Percentiles rank a stretch among this genome's conserved stretches.
phyloP scores from a whole-genome alignment of 345 rosid species.

The Microthlaspi erraticum region DNA sequence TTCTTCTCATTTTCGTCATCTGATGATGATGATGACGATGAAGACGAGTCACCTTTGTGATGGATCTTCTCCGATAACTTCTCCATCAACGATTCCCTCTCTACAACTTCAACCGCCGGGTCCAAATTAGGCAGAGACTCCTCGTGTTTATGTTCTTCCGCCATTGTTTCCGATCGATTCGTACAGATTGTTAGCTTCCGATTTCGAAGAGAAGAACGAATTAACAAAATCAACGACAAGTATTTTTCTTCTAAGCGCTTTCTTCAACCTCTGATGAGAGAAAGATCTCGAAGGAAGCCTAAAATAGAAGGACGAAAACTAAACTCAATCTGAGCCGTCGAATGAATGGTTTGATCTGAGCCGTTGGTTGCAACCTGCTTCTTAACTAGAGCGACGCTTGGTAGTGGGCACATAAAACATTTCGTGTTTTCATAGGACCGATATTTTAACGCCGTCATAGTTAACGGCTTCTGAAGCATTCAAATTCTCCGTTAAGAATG shows the following conservation, averaged over 20 bases:
- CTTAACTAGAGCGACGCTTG: slow-evolving; percentile 16
- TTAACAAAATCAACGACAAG: neutral
- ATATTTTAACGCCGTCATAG: slow-evolving; percentile 28
- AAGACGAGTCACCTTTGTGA: slow-evolving; percentile 48
- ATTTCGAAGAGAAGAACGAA: neutral
- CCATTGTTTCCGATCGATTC: slow-evolving; percentile 40
- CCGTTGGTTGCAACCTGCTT: slow-evolving; percentile 30
- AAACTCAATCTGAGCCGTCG: slow-evolving; percentile 35
- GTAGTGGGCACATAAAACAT: neutral
- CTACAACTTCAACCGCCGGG: slow-evolving; percentile 35
- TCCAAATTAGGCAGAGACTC: slow-evolving; percentile 24
- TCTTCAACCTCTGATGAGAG: slow-evolving; percentile 15
- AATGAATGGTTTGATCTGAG: slow-evolving; percentile 8
- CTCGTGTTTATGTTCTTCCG: slow-evolving; percentile 45
- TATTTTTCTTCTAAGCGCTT: neutral
- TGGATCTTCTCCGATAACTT: slow-evolving; percentile 50
- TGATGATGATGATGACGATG: slow-evolving; percentile 39
- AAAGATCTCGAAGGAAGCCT: slow-evolving; percentile 42
- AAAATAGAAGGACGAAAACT: neutral
- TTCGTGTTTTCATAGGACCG: slow-evolving; percentile 20
- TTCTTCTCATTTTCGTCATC: slow-evolving; percentile 44
- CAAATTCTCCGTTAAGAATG: neutral
- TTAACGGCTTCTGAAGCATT: neutral
- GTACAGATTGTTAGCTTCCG: slow-evolving; percentile 18
- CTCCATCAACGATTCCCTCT: slow-evolving; percentile 46